Base-by-base conservation (phyloP, 2,329 filamentous ascomycete genomes). In the Colletotrichum neosansevieriae region DNA sequence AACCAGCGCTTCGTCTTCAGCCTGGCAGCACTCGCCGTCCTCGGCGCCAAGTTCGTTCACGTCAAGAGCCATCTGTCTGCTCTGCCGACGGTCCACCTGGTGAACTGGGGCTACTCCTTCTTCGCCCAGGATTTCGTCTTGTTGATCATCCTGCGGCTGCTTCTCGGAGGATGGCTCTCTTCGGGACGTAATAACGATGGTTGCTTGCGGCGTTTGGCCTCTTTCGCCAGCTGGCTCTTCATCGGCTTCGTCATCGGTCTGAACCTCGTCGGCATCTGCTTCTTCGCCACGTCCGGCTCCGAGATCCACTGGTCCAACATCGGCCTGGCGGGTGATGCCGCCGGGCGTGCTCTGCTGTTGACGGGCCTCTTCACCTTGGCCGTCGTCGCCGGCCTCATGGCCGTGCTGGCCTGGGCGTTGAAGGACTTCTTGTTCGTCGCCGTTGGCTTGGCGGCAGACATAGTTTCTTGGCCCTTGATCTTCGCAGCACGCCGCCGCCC, bases 251-350 rank as follows among this genome's bases (percentile, higher is more conserved):
- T 71, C 2, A 11, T 74, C 4, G 76, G 71, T 4, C 42, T 63
- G n/a, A 64, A 64, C 36, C 4, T 51, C 44, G 29, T 59, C 44
- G n/a, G 47, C 61, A 51, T 64, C 36, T 72, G 73, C 3, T 79
- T 79, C 49, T 79, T 78, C 63, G 59, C 71, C 9, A 73, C 78
- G 10, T 72, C 77, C 1, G 77, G 78, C 17, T 74, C 75, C 6
- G 78, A 80, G 59, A 73, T 80, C 3, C 78, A 77, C 42, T 78
- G 78, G 72, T 73, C 76, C 49, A 79, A 80, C 53, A 67, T 78
- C 21, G 76, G 70, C 12, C 54, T 79, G 9, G 74, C 74, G 0
- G 71, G 72, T 10, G 79, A 80, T 38, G 70, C 76, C 11, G 75
- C 76, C 1, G 76, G 76, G 1, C 72, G 74, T 67, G 71, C 71